Base-by-base conservation (phyloP, 108 stramenopile genomes). In the Tribonema minus region DNA sequence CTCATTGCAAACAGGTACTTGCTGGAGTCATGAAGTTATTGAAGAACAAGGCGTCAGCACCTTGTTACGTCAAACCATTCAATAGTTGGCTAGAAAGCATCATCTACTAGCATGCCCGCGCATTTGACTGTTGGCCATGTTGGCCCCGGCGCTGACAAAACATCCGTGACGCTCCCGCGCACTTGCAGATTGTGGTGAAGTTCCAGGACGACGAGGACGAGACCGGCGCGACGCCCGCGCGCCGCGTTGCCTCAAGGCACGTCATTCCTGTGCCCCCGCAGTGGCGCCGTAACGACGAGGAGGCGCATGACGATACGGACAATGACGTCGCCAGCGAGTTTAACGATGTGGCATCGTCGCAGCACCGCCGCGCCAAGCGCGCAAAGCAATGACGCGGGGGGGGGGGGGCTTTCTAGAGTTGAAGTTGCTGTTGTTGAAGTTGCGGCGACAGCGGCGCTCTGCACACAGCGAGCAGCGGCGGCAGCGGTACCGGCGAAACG, bases 161-260 rank as follows among this genome's bases (percentile, higher is more conserved):
- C n/a, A 12, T 54, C 23, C 46, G 15, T 54, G 15, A 12, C 46
- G 23, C 46, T 54, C 4, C 70, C 2, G 12, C 0, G 28, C 33
- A 12, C 63, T 4, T 1, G 23, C 39, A 81, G 80, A 90, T 93
- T 80, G 95, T 96, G 67, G 92, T 98, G 68, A 92, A 93, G 76
- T 96, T 96, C 79, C 93, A 95, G 71, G 93, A 95, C 81, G 97
- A 98, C 83, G 95, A 95, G 81, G 88, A 92, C 60, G 85, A 88
- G 23, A 80, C 82, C 37, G 97, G 95, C 27, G 84, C 89, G 58
- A 96, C 95, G 32, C 95, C 95, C 6, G 91, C 93, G 67, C 82
- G 97, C 27, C 88, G 95, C 3, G 93, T 98, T 4, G 92, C 93
- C 0, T 86, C 89, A 37, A 86, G 95, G 7, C 95, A 96, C 84